phyloP scores from a whole-genome alignment of 2,329 filamentous ascomycete genomes.

The Canariomyces notabilis region DNA sequence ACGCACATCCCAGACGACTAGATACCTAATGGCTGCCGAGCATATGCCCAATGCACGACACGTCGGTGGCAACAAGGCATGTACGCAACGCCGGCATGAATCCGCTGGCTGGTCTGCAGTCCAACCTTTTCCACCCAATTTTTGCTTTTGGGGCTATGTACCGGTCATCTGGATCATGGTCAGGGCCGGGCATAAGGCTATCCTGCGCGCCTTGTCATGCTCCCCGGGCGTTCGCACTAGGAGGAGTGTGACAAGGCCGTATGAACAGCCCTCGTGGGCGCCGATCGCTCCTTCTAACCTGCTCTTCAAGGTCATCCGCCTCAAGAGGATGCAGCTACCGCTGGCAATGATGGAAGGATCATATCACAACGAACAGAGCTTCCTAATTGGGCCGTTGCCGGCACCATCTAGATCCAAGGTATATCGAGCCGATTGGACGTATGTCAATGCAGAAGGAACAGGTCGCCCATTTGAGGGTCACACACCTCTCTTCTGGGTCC shows the following conservation, averaged over 20 bases:
- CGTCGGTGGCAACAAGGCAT: too few species aligned
- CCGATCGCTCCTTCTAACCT: not conserved
- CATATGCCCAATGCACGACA: not conserved
- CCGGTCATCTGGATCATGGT: too few species aligned
- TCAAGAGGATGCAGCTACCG: not conserved
- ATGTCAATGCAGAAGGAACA: too few species aligned
- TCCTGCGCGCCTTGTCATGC: slow-evolving; percentile 1
- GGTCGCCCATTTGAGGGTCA: not conserved
- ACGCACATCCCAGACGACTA: not conserved
- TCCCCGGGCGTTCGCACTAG: too few species aligned
- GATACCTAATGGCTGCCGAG: not conserved
- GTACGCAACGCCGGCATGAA: too few species aligned
- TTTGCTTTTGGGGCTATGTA: too few species aligned
- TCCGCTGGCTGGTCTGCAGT: not conserved
- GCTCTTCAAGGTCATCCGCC: not conserved
- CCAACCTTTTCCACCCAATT: not conserved
- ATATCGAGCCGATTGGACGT: too few species aligned
- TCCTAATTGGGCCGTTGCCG: slow-evolving; percentile 5
- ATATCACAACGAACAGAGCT: slow-evolving; percentile 1
- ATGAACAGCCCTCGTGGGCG: too few species aligned
- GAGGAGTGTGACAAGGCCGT: too few species aligned
- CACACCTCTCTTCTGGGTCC: too few species aligned
- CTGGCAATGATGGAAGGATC: not conserved
- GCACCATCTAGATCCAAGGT: not conserved
- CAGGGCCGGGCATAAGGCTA: too few species aligned